phyloP scores from a whole-genome alignment of 2,329 filamentous ascomycete species.

The Pestalotiopsis sp. region DNA sequence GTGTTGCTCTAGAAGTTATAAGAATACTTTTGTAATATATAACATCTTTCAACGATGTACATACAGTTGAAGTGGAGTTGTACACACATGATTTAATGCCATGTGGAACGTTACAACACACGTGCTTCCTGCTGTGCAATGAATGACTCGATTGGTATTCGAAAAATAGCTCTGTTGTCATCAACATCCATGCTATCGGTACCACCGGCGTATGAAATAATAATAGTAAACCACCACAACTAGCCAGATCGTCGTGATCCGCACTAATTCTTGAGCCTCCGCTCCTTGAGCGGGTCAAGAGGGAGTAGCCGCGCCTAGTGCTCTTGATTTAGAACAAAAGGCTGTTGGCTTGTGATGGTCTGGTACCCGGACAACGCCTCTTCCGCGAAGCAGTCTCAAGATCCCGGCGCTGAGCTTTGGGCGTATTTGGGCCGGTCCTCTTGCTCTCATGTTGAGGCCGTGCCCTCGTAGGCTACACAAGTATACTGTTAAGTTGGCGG shows the following conservation, averaged over 20 bases:
- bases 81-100: not conserved
- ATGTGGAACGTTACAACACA: not conserved
- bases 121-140: not conserved
- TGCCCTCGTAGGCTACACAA: too few relatives aligned
- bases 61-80: too few relatives aligned
- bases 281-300: not conserved
- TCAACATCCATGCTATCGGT: not conserved
- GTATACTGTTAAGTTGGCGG: too few relatives aligned
- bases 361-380: not conserved
- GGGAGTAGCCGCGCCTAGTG: not conserved
- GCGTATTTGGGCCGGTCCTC: too few relatives aligned
- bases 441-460: too few relatives aligned
- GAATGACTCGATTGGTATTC: not conserved
- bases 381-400: too few relatives aligned
- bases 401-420: too few relatives aligned
- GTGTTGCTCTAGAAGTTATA: not conserved
- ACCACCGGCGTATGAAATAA: not conserved
- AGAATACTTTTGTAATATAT: not conserved
- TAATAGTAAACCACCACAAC: not conserved
- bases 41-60: not conserved
- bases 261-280: not conserved
- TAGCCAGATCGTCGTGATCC: not conserved
- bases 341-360: not conserved
- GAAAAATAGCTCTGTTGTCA: not conserved
- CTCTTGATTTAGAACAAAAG: not conserved